Conservation (phyloP, 176 grass and related monocot genomes). For the Urochloa ruziziensis region DNA sequence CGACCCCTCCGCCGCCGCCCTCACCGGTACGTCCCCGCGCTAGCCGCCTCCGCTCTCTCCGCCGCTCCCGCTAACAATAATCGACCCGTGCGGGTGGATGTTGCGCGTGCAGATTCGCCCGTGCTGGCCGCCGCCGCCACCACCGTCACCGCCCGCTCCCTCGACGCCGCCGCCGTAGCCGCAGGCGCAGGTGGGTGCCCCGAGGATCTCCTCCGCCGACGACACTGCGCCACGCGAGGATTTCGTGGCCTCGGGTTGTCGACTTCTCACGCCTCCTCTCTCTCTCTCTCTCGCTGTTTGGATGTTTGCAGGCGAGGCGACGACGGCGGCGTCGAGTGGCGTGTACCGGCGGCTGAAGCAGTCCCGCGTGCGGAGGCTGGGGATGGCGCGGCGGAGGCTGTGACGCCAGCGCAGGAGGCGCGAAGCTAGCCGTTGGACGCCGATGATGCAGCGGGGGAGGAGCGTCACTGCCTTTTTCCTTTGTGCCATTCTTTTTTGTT, state of each 20-base stretch:
- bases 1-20: slow-evolving; percentile 48
- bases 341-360: slow-evolving; percentile 54
- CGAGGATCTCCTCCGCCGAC: neutral
- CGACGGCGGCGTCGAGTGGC: slow-evolving; percentile 17
- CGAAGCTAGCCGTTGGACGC: slow-evolving; percentile 41
- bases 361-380: slow-evolving; percentile 38
- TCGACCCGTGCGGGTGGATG: neutral
- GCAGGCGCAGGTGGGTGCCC: neutral
- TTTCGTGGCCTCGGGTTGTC: neutral
- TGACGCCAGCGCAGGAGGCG: neutral
- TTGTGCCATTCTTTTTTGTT: neutral
- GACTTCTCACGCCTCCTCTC: neutral
- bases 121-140: slow-evolving; percentile 28
- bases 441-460: neutral
- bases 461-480: neutral
- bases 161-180: slow-evolving; percentile 32
- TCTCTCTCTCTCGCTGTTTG: neutral
- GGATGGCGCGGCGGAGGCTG: slow-evolving; percentile 2
- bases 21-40: slow-evolving; percentile 36
- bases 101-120: slow-evolving; percentile 43
- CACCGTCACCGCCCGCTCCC: slow-evolving; percentile 19
- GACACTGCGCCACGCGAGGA: neutral
- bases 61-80: neutral
- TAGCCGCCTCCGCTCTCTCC: too few relatives aligned
- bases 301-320: slow-evolving; percentile 11